Base-by-base conservation (phyloP, 176 grass and related monocot genomes). In the Paspalum vaginatum region DNA sequence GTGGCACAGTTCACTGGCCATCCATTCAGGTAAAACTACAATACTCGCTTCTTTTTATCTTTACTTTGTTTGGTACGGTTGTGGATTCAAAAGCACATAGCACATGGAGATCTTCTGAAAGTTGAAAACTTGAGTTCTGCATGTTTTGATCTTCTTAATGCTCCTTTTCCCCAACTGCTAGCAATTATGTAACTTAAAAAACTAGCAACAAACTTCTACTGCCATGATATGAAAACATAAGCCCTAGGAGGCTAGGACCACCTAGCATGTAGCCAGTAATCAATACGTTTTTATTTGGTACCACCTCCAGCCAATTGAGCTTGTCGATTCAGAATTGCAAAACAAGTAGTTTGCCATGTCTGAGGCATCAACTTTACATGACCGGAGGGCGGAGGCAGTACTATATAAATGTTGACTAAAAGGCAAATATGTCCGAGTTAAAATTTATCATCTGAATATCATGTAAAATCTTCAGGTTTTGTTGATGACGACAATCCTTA, bases 401-500 rank as follows among this genome's bases (percentile, higher is more conserved):
- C 32, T 32, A n/a, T 43, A 74, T 56, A 78, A 52, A 66, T 8
- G 51, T 73, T 87, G 71, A 80, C 66, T 60, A 53, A 61, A 85
- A 24, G 45, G 13, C 51, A 72, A 73, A 80, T 74, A 16, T 2
- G 21, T 73, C 21, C 76, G 27, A 78, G 43, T 67, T 51, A 46
- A 75, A 79, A 39, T 83, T 20, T 73, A 68, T 80, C 38, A 39
- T 90, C 51, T 74, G 9, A 55, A 2, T 75, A 24, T 65, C 15
- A 46, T 81, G 24, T 56, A 57, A 80, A 58, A 69, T 82, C 43
- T 62, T 65, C 78, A 99, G 96, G 92, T 49, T 93, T 93, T 73
- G 70, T 95, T 40, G 90, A 84, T 81, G 92, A 91, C 25, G 86
- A 99, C 58, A 95, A 91, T 81, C 96, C 96, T 79, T 99, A 93